Conservation (phyloP, 2,329 filamentous ascomycete species). For the Bipolaris zeicola region DNA sequence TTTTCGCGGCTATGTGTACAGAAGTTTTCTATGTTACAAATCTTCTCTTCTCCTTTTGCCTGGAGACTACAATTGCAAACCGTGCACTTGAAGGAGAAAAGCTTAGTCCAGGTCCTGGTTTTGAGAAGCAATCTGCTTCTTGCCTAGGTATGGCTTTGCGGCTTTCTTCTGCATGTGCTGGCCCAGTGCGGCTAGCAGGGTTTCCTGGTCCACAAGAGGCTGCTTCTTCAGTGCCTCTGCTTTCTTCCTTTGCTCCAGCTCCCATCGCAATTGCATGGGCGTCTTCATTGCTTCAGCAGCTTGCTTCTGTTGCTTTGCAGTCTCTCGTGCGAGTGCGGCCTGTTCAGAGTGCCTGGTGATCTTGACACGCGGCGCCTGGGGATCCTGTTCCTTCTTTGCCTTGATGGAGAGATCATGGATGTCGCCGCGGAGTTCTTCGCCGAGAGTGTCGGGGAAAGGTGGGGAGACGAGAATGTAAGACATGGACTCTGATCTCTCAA, state of each 20-base stretch:
- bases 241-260: constrained; percentile 37
- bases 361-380: constrained; percentile 31
- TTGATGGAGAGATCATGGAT: constrained; percentile 69
- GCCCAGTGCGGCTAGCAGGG: constrained; percentile 50
- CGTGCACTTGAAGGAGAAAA: neutral
- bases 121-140: constrained; percentile 16
- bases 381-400: constrained; percentile 47
- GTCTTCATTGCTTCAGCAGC: constrained; percentile 41
- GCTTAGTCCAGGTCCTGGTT: constrained; percentile 20
- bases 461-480: constrained; percentile 76
- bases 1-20: constrained; percentile 29
- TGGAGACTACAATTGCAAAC: neutral
- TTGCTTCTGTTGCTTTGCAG: constrained; percentile 26
- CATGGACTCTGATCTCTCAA: constrained; percentile 62
- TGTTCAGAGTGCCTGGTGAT: constrained; percentile 10
- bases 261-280: constrained; percentile 43
- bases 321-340: constrained; percentile 31
- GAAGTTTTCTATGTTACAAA: constrained; percentile 25
- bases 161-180: constrained; percentile 46
- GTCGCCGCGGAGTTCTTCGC: constrained; percentile 83
- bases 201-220: constrained; percentile 38
- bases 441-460: constrained; percentile 77
- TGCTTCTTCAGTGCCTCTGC: constrained; percentile 20
- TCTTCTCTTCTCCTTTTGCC: neutral
- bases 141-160: constrained; percentile 18